Conservation (phyloP, 169 alveolate genomes). For the Pseudocohnilembus persalinus region DNA sequence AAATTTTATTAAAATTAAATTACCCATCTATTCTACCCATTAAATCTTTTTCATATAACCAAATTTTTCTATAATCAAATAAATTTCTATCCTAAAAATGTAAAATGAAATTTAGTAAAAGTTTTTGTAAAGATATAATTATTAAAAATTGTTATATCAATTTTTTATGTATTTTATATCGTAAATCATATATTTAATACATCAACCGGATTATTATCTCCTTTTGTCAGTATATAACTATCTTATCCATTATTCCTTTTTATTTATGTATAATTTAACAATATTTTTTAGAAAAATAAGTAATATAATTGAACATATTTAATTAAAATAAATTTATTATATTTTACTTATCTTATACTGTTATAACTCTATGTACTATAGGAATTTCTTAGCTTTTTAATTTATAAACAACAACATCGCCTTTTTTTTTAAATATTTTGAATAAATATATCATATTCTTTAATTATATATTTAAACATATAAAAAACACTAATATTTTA, state of each 20-base stretch:
- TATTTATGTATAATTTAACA: no score
- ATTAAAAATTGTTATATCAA: no score
- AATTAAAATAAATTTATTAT: not conserved
- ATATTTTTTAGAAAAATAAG: no score
- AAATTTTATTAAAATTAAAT: slow-evolving; percentile 4
- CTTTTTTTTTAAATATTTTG: no score
- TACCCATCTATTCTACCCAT: slow-evolving; percentile 90
- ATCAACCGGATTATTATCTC: slow-evolving; percentile 94
- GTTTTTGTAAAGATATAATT: no score
- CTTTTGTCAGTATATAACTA: slow-evolving; percentile 89
- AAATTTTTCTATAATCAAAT: slow-evolving; percentile 83
- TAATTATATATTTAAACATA: slow-evolving; percentile 6
- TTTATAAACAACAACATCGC: slow-evolving; percentile 88
- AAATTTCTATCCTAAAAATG: slow-evolving; percentile 87
- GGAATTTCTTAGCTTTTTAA: slow-evolving; percentile 92
- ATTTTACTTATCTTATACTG: slow-evolving; percentile 68
- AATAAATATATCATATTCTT: no score
- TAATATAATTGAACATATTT: no score
- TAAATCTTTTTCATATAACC: slow-evolving; percentile 81
- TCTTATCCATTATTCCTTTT: slow-evolving; percentile 70
- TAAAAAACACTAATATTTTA: not conserved
- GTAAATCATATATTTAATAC: not conserved
- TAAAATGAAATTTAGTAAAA: no score
- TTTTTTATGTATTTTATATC: no score
- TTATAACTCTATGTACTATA: slow-evolving; percentile 92